Conservation (phyloP, 2,329 filamentous ascomycete species). For the Aspergillus fructus region DNA sequence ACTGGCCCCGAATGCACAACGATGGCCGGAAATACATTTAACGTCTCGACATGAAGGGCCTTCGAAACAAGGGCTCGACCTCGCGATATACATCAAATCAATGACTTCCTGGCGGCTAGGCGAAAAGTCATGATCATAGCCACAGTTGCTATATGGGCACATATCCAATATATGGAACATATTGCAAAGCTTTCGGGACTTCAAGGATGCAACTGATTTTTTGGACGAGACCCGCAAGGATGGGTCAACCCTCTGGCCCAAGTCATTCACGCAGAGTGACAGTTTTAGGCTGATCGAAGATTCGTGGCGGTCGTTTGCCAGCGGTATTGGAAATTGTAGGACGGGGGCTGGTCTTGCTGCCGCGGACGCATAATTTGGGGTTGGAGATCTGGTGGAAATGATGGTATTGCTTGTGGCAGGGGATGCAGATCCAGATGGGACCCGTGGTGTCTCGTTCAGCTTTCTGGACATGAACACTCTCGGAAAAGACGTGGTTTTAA, state of each 20-base stretch:
- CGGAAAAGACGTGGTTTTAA: conserved; percentile 14
- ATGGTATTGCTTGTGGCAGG: neutral
- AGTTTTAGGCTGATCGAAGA: neutral
- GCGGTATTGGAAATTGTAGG: neutral
- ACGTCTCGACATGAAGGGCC: conserved; percentile 30
- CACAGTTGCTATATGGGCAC: conserved; percentile 24
- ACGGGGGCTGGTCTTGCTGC: neutral
- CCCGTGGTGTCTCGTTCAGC: conserved; percentile 1
- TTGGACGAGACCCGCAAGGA: conserved; percentile 18
- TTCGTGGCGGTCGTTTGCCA: neutral
- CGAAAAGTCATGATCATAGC: conserved; percentile 24
- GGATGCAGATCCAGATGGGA: neutral
- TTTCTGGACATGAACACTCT: conserved; percentile 15
- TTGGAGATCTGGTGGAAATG: conserved; percentile 10
- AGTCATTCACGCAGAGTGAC: conserved; percentile 4
- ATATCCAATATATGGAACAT: conserved; percentile 30
- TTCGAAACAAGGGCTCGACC: conserved; percentile 26
- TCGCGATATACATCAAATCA: conserved; percentile 32
- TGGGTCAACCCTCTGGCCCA: conserved; percentile 25
- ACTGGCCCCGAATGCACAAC: conserved; percentile 20
- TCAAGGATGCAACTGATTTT: conserved; percentile 24
- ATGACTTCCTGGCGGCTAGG: conserved; percentile 22
- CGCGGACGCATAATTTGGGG: conserved; percentile 17
- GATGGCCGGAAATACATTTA: conserved; percentile 28
- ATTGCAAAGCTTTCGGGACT: conserved; percentile 35